Evolutionary conservation across 306 rosid genomes (phyloP).

Genomic region (Biancaea sappan): DNA sequence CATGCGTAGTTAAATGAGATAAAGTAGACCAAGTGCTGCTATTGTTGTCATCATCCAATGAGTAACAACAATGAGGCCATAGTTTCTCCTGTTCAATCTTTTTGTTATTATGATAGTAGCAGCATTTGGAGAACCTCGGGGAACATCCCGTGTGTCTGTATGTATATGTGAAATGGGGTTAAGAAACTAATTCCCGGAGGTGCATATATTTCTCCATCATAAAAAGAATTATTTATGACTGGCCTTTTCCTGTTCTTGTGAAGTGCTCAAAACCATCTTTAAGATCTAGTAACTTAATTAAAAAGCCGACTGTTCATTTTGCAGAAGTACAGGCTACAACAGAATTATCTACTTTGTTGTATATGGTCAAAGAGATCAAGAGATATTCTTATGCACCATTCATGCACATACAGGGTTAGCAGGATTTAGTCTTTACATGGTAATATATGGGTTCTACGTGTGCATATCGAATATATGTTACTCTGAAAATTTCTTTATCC

Average conservation of each 20-base stretch:
- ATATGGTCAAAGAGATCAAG: background rate
- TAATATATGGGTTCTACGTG: background rate
- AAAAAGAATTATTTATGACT: background rate
- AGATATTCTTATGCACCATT: too few species aligned
- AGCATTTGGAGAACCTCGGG: background rate
- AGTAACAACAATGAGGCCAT: slow-evolving; percentile 9
- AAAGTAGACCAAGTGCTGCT: background rate
- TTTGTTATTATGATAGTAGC: background rate
- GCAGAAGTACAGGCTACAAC: background rate
- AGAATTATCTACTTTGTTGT: background rate
- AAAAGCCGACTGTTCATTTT: background rate
- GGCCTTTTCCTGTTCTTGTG: background rate
- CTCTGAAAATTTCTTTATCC: too few species aligned
- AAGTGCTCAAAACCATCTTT: background rate
- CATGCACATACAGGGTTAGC: too few species aligned
- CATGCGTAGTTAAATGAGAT: slow-evolving; percentile 16
- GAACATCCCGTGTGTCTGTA: background rate
- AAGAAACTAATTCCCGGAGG: background rate
- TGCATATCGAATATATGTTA: too few species aligned
- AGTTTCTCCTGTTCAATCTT: slow-evolving; percentile 8
- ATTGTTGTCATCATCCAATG: background rate
- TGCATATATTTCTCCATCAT: background rate
- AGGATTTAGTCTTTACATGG: too few species aligned
- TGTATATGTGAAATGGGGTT: background rate
- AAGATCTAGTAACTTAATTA: background rate